Base-by-base conservation (phyloP, 352 stramenopile genomes). In the Blastocystis sp. region DNA sequence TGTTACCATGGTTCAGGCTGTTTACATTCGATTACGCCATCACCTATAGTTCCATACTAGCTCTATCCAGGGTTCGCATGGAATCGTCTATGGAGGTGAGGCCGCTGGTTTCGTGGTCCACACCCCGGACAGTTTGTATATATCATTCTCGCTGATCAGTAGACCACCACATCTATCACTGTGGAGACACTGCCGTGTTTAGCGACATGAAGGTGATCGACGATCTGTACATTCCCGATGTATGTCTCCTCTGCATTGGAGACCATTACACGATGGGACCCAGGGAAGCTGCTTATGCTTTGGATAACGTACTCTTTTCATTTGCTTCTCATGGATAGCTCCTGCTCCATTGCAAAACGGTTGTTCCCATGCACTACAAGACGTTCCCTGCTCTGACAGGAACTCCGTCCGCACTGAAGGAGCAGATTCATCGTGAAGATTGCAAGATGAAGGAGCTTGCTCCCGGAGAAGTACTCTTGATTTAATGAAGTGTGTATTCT, bases 131-230 rank as follows among this genome's bases (percentile, higher is more conserved):
- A 38, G 75, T 85, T 24, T 9, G 1, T 67, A 27, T 11, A 14
- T 18, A n/a, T 75, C 14, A 48, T 56, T 29, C 29, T 6, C 16
- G 18, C 24, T 76, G 2, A 85, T 73, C 21, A 27, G n/a, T 75
- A 85, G 75, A 75, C 9, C 75, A 85, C 38, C 75, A 76, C 46
- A 85, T 85, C 24, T 85, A 85, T n/a, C 75, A 85, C 53, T 63
- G 57, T 44, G 75, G 75, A 38, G 75, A 85, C 42, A 85, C 75
- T 14, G 75, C n/a, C 16, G 63, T 67, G 32, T 85, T 85, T 48
- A 46, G 75, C 44, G 75, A 85, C 49, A 85, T 85, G 75, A 85
- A 85, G 63, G 29, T 85, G 14, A 85, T 85, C 27, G 48, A 85
- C 40, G 75, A 85, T 54, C 4, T 85, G 14, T 85, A 85, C 27